A percentile compares a stretch with the other conserved stretches of the same genome.
These are phyloP conservation scores for Sclerotiophoma versabilis DNA, from an alignment of 2,329 filamentous ascomycete genomes.

Conservation along the genomic window DNA sequence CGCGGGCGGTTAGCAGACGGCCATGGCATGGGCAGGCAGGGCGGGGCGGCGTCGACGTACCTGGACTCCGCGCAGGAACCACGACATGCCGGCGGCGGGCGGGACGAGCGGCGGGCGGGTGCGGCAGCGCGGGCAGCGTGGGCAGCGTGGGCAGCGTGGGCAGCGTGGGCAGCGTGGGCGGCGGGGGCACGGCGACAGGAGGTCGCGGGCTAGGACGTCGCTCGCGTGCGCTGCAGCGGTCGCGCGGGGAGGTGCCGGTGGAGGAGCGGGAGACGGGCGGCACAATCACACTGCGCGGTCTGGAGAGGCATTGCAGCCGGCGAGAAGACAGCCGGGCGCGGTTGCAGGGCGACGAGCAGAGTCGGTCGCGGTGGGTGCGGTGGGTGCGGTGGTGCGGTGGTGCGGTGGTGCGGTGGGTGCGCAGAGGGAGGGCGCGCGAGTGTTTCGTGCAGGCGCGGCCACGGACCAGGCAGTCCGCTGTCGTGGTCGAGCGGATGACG, in stretches of 20 bases:
- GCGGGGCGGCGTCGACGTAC: not conserved
- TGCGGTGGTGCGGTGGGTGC: too few relatives aligned
- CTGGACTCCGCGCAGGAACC: slow-evolving; percentile 60
- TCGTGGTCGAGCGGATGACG: slow-evolving; percentile 12
- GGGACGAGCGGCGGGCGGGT: not conserved
- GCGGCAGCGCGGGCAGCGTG: too few relatives aligned
- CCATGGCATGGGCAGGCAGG: not conserved
- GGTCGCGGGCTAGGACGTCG: not conserved
- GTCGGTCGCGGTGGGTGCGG: slow-evolving; percentile 10
- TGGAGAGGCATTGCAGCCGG: slow-evolving; percentile 34
- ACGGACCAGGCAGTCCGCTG: slow-evolving; percentile 10
- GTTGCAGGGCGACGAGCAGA: slow-evolving; percentile 41
- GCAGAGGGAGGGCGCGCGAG: slow-evolving; percentile 13
- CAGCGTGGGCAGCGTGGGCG: too few relatives aligned
- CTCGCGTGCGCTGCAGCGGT: slow-evolving; percentile 6
- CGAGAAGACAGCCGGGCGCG: slow-evolving; percentile 52
- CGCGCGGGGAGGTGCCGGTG: slow-evolving; percentile 1
- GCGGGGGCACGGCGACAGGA: not conserved
- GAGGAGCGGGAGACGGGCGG: not conserved
- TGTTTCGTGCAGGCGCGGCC: slow-evolving; percentile 18
- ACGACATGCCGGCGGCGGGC: slow-evolving; percentile 41
- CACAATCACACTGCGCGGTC: slow-evolving; percentile 10
- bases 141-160: too few relatives aligned
- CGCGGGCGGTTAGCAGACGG: not conserved
- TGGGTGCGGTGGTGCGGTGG: too few relatives aligned